phyloP scores from a whole-genome alignment of 306 rosid genomes.

The Pueraria montana region DNA sequence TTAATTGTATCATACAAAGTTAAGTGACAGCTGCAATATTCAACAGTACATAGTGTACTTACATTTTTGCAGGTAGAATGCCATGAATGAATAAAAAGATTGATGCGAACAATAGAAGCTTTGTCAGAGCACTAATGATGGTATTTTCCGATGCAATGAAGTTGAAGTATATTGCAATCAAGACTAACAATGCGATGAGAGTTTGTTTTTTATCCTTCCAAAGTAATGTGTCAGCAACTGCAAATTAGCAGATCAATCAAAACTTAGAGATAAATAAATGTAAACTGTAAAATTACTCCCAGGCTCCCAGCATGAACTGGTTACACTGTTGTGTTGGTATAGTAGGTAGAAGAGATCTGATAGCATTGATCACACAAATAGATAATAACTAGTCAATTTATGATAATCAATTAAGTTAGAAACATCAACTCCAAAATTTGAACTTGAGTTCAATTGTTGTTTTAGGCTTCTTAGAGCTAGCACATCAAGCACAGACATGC shows the following conservation, averaged over 20 bases:
- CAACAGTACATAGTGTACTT: conserved; percentile 47
- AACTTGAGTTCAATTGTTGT: conserved; percentile 25
- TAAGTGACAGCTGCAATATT: conserved; percentile 20
- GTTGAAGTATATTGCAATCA: conserved; percentile 81
- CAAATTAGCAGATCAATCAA: conserved; percentile 47
- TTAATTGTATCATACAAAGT: conserved; percentile 31
- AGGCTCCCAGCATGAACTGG: conserved; percentile 28
- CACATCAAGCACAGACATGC: conserved; percentile 15
- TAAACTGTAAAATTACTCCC: conserved; percentile 35
- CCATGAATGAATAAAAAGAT: conserved; percentile 71
- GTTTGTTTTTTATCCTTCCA: conserved; percentile 94
- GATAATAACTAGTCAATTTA: background rate
- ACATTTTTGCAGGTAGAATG: conserved; percentile 82
- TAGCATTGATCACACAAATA: conserved; percentile 1
- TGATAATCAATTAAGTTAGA: conserved; percentile 8
- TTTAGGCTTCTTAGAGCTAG: conserved; percentile 25
- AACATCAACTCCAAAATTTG: conserved; percentile 23
- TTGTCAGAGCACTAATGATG: conserved; percentile 72
- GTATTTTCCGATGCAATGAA: conserved; percentile 81
- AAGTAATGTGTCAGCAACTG: conserved; percentile 96
- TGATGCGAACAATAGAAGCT: conserved; percentile 65
- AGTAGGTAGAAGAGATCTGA: conserved; percentile 24
- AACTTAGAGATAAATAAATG: conserved; percentile 29
- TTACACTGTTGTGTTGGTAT: background rate
- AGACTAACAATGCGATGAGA: conserved; percentile 63